A percentile compares a stretch with the other conserved stretches of the same genome.
Evolutionary conservation across 164 flowering plant genomes (phyloP).

Genomic region (Vitis riparia): DNA sequence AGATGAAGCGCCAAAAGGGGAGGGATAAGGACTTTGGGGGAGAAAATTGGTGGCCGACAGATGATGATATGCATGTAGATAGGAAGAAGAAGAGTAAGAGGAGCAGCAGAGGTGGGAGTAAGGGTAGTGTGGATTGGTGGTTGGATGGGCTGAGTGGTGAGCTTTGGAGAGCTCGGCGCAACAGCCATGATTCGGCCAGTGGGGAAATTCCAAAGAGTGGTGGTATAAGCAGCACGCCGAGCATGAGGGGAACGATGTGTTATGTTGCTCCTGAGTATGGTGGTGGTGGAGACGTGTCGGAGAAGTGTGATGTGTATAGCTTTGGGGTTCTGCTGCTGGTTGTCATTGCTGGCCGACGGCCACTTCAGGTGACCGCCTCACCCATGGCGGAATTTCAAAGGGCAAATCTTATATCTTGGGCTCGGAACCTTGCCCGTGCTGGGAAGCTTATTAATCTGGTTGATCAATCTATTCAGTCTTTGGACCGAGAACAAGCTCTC

Average conservation of each 20-base stretch:
- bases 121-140: constrained; percentile 86
- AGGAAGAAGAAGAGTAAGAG: constrained; percentile 53
- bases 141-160: constrained; percentile 86
- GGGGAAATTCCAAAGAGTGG: constrained; percentile 88
- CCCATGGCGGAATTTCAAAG: constrained; percentile 90
- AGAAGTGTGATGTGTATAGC: constrained; percentile 92
- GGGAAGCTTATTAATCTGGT: constrained; percentile 85
- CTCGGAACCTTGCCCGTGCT: constrained; percentile 72
- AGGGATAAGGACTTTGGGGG: constrained; percentile 23
- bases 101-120: constrained; percentile 46
- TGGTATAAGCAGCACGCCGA: constrained; percentile 87
- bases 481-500: constrained; percentile 67
- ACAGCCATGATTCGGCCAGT: constrained; percentile 66
- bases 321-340: constrained; percentile 89
- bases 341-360: constrained; percentile 83
- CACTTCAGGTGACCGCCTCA: constrained; percentile 82
- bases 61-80: constrained; percentile 37
- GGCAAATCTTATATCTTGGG: constrained; percentile 92
- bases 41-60: constrained; percentile 72
- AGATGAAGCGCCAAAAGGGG: constrained; percentile 31
- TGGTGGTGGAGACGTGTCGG: constrained; percentile 65
- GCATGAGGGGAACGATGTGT: constrained; percentile 99
- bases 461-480: constrained; percentile 55
- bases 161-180: constrained; percentile 41
- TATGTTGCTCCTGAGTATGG: constrained; percentile 92